A percentile compares a stretch with the other conserved stretches of the same genome.
phyloP scores from a whole-genome alignment of 345 rosid genomes.

The Aethionema arabicum region DNA sequence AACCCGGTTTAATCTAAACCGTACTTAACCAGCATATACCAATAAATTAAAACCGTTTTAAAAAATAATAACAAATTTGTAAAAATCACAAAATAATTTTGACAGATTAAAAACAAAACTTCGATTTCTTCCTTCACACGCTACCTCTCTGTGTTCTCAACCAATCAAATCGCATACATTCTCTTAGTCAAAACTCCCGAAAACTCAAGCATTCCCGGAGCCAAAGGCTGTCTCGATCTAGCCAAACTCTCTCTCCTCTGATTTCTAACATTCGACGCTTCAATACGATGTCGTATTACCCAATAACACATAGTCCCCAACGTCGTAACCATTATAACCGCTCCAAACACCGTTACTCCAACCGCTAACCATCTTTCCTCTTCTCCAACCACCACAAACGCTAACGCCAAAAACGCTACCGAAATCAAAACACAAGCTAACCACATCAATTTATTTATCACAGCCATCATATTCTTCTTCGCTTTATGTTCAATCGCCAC shows the following conservation, averaged over 20 bases:
- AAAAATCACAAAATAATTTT: not conserved
- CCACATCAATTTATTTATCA: constrained; percentile 96
- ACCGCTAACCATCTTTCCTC: constrained; percentile 74
- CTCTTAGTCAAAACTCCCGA: constrained; percentile 65
- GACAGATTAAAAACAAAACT: no score
- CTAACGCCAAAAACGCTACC: constrained; percentile 71
- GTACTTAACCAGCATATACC: no score
- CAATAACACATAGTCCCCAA: constrained; percentile 91
- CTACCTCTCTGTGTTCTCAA: not conserved
- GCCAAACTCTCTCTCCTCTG: constrained; percentile 56
- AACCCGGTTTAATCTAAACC: no score
- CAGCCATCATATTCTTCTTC: constrained; percentile 92
- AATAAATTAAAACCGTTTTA: no score
- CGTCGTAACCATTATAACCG: constrained; percentile 81
- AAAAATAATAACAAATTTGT: not conserved
- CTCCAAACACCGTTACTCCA: constrained; percentile 74
- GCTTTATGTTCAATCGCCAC: constrained; percentile 92
- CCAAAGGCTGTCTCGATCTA: constrained; percentile 39
- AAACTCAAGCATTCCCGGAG: constrained; percentile 41
- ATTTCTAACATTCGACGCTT: constrained; percentile 66
- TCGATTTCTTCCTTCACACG: constrained; percentile 25
- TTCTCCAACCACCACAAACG: constrained; percentile 80
- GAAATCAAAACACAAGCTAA: constrained; percentile 80
- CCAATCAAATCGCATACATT: constrained; percentile 70
- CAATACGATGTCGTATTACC: constrained; percentile 83